Percentiles rank a stretch among this genome's conserved stretches.
phyloP scores from a whole-genome alignment of 176 grass and related monocot genomes.

The Carex pumila region DNA sequence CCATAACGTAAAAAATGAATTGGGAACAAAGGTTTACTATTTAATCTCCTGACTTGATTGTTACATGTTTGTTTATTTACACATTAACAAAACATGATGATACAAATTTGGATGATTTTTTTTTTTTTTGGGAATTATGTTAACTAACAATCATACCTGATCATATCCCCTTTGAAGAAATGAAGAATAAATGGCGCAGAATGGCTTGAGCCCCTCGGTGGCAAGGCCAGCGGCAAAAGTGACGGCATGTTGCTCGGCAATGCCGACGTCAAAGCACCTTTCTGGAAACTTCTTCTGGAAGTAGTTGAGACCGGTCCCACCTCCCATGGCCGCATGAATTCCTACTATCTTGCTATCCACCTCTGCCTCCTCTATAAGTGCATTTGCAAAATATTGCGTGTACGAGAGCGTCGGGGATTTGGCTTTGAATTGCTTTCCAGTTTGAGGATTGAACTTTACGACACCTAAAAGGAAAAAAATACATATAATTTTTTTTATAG shows the following conservation, averaged over 20 bases:
- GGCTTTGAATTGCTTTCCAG: constrained; percentile 61
- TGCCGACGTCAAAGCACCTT: constrained; percentile 95
- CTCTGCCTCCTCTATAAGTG: constrained; percentile 75
- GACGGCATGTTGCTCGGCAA: constrained; percentile 95
- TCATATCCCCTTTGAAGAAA: constrained; percentile 98
- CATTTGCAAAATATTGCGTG: constrained; percentile 85
- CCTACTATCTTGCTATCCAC: constrained; percentile 62
- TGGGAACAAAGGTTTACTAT: background rate
- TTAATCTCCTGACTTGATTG: background rate
- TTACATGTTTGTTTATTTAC: background rate
- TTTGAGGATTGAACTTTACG: constrained; percentile 64
- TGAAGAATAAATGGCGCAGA: constrained; percentile 94
- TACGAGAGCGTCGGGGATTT: constrained; percentile 41
- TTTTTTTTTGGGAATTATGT: background rate
- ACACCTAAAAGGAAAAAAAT: constrained; percentile 41
- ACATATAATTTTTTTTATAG: background rate
- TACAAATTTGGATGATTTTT: background rate
- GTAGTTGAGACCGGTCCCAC: constrained; percentile 91
- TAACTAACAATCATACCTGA: constrained; percentile 32
- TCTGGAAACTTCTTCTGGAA: constrained; percentile 88
- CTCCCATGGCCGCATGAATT: constrained; percentile 94
- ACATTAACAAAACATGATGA: background rate
- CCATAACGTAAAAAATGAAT: background rate
- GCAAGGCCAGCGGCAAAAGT: constrained; percentile 89
- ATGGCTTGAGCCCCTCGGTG: constrained; percentile 77